Evolutionary conservation across 1,284 basidiomycete genomes (phyloP).

Genomic region (Stereum hirsutum): DNA sequence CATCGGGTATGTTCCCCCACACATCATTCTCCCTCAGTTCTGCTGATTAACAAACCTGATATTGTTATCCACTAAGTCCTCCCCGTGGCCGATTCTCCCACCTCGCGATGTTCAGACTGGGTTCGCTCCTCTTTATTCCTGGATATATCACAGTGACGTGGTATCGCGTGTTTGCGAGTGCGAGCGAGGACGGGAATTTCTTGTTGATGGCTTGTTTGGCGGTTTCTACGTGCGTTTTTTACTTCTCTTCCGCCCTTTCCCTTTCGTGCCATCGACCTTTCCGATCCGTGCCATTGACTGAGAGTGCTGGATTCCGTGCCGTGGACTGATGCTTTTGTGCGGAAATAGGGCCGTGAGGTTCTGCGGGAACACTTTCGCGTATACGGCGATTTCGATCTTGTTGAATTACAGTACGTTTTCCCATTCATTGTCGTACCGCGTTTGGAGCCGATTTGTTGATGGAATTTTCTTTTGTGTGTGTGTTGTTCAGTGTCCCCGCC

Average conservation of each 20-base stretch:
- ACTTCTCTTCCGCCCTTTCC: constrained; percentile 3
- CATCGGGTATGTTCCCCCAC: constrained; percentile 35
- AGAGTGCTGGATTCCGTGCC: too few species aligned
- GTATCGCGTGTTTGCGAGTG: constrained; percentile 59
- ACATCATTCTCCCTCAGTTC: neutral
- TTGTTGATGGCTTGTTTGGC: constrained; percentile 62
- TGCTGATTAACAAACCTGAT: neutral
- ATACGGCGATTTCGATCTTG: constrained; percentile 71
- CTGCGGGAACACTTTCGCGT: constrained; percentile 69
- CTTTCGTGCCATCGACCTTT: constrained; percentile 9
- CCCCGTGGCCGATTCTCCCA: constrained; percentile 78
- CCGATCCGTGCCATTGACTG: too few species aligned
- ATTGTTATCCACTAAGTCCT: constrained; percentile 24
- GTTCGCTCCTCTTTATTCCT: constrained; percentile 69
- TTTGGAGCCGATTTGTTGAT: too few species aligned
- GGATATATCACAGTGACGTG: constrained; percentile 66
- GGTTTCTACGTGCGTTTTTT: constrained; percentile 6
- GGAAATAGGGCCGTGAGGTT: constrained; percentile 57
- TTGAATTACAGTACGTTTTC: constrained; percentile 64
- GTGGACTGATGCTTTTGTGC: too few species aligned
- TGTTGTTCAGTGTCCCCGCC: constrained; percentile 64
- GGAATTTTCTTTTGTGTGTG: constrained; percentile 1
- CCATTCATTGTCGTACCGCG: too few species aligned
- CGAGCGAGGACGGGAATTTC: constrained; percentile 50
- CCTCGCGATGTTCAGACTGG: constrained; percentile 76